Evolutionary conservation across 176 grass and related monocot species (phyloP), one percentile per base, ranked within the genome.

Genomic region (Oryza officinalis): DNA sequence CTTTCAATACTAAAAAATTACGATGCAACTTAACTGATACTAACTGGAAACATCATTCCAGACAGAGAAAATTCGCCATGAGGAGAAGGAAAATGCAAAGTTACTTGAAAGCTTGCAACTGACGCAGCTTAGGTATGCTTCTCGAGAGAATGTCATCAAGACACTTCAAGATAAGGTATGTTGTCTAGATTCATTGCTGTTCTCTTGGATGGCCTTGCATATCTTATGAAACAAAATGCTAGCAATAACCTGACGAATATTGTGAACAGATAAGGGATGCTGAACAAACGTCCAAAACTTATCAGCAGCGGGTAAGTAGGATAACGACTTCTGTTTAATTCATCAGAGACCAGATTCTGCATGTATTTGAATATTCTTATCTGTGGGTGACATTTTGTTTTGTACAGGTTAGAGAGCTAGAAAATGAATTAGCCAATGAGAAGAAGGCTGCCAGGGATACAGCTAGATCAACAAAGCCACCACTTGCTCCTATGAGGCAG

Each of bases 341-440:
- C 28, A 69, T 61, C 23, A 69, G 75, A 76, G 17, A 63, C 49
- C 31, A 10, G 27, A 49, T 28, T 47, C 17, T 67, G 25, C 5
- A 13, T 75, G 65, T 41, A 61, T 80, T 69, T 22, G 37, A 75
- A 11, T 74, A 47, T 79, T 71, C 66, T 33, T 46, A 67, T 72
- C 13, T 65, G 17, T 71, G 17, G 13, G 65, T 26, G n/a, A 44
- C 38, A 23, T 86, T 77, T 47, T 44, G 25, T 83, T 86, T 30
- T 72, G 37, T 78, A 83, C 93, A 99, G 96, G 88, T 92, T 41
- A 99, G 83, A 85, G 93, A 99, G 25, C 75, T 99, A 32, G 96
- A 96, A 33, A 92, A 76, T 76, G 93, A 92, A 87, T 74, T 99
- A 76, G 77, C 83, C 25, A 83, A 86, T 35, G 83, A 78, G 76